Evolutionary conservation across 164 flowering plant genomes (phyloP).

Genomic region (Umbellularia californica): DNA sequence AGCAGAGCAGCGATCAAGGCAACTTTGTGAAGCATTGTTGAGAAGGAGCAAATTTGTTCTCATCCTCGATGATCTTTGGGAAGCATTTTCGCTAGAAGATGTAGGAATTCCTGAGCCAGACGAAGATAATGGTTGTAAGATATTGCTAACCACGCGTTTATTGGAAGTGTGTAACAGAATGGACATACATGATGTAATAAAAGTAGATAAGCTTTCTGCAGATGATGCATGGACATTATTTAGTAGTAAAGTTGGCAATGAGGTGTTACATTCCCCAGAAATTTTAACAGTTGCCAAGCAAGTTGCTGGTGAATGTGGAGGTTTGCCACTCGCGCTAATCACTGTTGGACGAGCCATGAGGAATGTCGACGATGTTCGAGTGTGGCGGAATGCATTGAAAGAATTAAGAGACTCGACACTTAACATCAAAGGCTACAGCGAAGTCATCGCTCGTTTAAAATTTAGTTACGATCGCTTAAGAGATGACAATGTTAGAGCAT

Average conservation of each 20-base stretch:
- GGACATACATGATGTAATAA: background rate
- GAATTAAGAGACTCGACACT: background rate
- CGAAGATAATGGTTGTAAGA: background rate
- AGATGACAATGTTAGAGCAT: background rate
- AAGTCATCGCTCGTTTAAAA: background rate
- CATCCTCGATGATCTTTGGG: background rate
- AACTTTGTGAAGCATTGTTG: background rate
- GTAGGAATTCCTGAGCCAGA: background rate
- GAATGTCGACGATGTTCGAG: background rate
- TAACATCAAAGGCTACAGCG: background rate
- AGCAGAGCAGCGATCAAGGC: background rate
- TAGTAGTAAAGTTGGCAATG: background rate
- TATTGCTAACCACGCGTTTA: background rate
- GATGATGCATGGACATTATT: background rate
- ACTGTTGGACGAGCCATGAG: slow-evolving; percentile 1
- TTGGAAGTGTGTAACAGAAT: background rate
- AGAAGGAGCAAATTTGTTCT: background rate
- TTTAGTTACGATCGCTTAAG: background rate
- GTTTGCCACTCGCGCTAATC: background rate
- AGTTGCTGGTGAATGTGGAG: background rate
- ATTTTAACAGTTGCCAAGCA: background rate
- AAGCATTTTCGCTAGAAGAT: background rate
- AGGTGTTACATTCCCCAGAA: background rate
- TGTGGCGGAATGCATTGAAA: background rate
- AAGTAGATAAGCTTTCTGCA: background rate